Evolutionary conservation across 164 flowering plant species (phyloP), one percentile per base, ranked within the genome.

Genomic region (Malania oleifera): DNA sequence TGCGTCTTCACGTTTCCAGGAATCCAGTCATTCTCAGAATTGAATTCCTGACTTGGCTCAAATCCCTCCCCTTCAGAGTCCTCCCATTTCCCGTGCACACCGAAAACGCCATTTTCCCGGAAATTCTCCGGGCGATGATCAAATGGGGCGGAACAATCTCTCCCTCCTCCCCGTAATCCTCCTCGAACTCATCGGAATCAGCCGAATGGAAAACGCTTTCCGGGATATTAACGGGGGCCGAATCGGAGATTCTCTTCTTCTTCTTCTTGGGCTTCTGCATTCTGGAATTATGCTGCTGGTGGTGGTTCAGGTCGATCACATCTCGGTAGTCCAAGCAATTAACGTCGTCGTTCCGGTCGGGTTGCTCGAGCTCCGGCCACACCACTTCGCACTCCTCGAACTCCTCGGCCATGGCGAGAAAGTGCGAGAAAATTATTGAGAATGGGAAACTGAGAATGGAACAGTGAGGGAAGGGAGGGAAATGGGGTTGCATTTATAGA

Each of bases 21-120:
- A 84, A 87, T 0, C 90, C 95, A 8, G 96, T 85, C 83, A 78
- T 59, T 34, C 84, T 71, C 8, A 87, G 87, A 70, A 87, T 66
- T 1, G 91, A 85, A 68, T 85, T 82, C 70, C 96, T 49, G n/a
- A 87, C 84, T 59, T 65, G 57, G 24, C 86, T 83, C 65, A 87
- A 71, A 68, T 85, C 85, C 52, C 87, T 65, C 23, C 96, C 96
- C 49, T 83, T 87, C 0, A 87, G 68, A 23, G 86, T 75, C 71
- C 91, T 75, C 17, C 91, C 91, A 17, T 69, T 71, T 7, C 88
- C 86, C 0, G 72, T 64, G 34, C 81, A 71, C 1, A 83, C 78
- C 9, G 91, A 85, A 49, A 76, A 80, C 19, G 84, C 75, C 78
- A 76, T 82, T 60, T 73, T 73, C 43, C 73, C 75, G 19, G 72